Evolutionary conservation across 352 stramenopile species (phyloP), one percentile per base, ranked within the genome.

Genomic region (Globisporangium nunn): DNA sequence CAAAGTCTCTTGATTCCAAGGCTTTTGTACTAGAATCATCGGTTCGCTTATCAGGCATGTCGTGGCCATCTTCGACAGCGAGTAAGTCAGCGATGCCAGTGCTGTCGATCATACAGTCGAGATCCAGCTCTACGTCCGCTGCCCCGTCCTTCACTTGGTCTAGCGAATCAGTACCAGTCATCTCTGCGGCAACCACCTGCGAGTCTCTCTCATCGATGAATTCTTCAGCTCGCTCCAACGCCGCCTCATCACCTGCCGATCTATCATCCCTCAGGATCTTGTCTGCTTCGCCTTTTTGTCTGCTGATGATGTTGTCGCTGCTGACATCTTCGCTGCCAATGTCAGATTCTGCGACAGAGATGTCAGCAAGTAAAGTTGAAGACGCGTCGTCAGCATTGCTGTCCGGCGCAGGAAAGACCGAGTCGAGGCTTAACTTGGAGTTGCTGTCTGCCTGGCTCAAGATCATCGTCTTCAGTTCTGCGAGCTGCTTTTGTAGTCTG

Each of bases 401-500:
- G n/a, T 14, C 33, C 18, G n/a, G 4, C 11, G 14, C 12, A 40
- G 48, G 5, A 29, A 30, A 35, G 3, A 1, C 48, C 3, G 48
- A 17, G 45, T n/a, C 45, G 12, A 15, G 17, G 3, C 39, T 29
- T 5, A 23, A 7, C 12, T 37, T 33, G 17, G 33, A 12, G 0
- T 23, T 1, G 33, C 4, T 30, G 1, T 2, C 44, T 6, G 28
- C 7, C 10, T 30, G 44, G 3, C 44, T 15, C 31, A 41, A 18
- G 15, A 40, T 17, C 0, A 29, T 14, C 11, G 17, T 37, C 46
- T 61, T 50, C n/a, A 60, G 15, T 2, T 53, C 58, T 8, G 18
- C 62, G 4, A 84, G 46, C 17, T 74, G 70, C 43, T 68, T 65
- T 5, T 60, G 60, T 35, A 84, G 37, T 6, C 64, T 58, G 37